phyloP scores from a whole-genome alignment of 73 alveolate genomes.

The Stentor coeruleus region DNA sequence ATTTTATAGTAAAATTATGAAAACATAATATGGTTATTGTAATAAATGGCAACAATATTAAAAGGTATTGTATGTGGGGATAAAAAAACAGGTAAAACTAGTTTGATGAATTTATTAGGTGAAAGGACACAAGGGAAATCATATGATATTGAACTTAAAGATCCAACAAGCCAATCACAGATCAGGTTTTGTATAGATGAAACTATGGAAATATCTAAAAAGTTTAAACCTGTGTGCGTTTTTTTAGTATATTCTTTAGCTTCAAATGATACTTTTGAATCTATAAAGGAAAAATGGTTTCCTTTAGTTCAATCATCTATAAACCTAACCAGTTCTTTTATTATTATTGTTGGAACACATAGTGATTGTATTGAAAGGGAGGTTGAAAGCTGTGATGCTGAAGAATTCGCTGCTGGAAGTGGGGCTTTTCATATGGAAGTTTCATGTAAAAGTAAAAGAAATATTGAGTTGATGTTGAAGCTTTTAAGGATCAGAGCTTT shows the following conservation, averaged over 20 bases:
- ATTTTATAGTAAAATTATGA: too few relatives aligned
- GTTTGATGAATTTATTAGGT: not conserved
- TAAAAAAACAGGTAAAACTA: not conserved
- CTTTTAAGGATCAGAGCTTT: not conserved
- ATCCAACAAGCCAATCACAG: not conserved
- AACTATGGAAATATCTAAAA: not conserved
- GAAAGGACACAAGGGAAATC: not conserved
- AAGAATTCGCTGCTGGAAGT: slow-evolving; percentile 13
- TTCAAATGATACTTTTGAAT: not conserved
- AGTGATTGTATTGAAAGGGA: slow-evolving; percentile 3
- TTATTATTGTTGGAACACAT: slow-evolving; percentile 18
- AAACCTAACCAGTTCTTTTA: not conserved
- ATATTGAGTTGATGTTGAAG: slow-evolving; percentile 10
- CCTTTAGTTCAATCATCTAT: not conserved
- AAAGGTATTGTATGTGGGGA: slow-evolving; percentile 18
- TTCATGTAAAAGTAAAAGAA: slow-evolving; percentile 2
- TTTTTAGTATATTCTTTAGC: slow-evolving; percentile 1
- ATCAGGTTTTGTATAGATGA: not conserved
- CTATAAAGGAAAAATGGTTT: not conserved
- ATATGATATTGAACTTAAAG: not conserved
- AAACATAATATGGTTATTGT: too few relatives aligned
- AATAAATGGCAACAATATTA: not conserved
- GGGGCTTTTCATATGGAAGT: slow-evolving; percentile 27
- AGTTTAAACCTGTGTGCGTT: not conserved
- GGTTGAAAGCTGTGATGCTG: slow-evolving; percentile 10